Percentiles rank a stretch among this genome's conserved stretches.
Conservation (phyloP, 441 rosid genomes). For the Pelargonium cotyledonis region DNA sequence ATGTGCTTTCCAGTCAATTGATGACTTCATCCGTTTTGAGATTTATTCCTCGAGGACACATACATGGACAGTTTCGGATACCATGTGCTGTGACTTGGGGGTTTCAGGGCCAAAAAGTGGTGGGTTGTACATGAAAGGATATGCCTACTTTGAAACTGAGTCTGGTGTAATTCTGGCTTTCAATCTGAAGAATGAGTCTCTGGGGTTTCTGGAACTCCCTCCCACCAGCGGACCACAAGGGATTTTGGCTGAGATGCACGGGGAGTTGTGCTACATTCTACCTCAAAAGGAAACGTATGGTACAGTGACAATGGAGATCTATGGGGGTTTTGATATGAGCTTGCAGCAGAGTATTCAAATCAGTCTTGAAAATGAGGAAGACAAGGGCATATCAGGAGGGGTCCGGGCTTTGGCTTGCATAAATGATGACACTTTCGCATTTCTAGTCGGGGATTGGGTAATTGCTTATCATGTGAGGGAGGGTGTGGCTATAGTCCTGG, state of each 20-base stretch:
- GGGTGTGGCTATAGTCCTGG: slow-evolving; percentile 9
- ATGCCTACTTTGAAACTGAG: slow-evolving; percentile 28
- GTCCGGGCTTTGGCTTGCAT: slow-evolving; percentile 24
- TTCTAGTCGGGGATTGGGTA: slow-evolving; percentile 15
- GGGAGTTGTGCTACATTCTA: slow-evolving; percentile 34
- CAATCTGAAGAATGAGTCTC: slow-evolving; percentile 21
- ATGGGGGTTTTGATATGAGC: slow-evolving; percentile 32
- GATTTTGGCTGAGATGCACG: slow-evolving; percentile 25
- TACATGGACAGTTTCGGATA: slow-evolving; percentile 35
- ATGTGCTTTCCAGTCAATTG: slow-evolving; percentile 25
- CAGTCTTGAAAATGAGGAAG: not conserved
- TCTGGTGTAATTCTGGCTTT: slow-evolving; percentile 23
- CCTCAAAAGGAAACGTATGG: slow-evolving; percentile 13
- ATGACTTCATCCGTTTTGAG: slow-evolving; percentile 29
- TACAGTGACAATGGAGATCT: slow-evolving; percentile 15
- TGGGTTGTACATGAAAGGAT: slow-evolving; percentile 27
- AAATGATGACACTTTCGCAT: slow-evolving; percentile 20
- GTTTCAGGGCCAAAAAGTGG: slow-evolving; percentile 5
- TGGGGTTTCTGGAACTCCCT: slow-evolving; percentile 29
- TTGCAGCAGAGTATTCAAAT: slow-evolving; percentile 22
- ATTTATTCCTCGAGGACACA: slow-evolving; percentile 43
- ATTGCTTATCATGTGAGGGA: slow-evolving; percentile 13
- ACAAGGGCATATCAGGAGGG: not conserved
- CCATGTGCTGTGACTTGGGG: slow-evolving; percentile 22
- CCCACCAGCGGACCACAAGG: slow-evolving; percentile 17